Conservation (phyloP, 805 yeast species). For the Wickerhamomyces ciferrii region DNA sequence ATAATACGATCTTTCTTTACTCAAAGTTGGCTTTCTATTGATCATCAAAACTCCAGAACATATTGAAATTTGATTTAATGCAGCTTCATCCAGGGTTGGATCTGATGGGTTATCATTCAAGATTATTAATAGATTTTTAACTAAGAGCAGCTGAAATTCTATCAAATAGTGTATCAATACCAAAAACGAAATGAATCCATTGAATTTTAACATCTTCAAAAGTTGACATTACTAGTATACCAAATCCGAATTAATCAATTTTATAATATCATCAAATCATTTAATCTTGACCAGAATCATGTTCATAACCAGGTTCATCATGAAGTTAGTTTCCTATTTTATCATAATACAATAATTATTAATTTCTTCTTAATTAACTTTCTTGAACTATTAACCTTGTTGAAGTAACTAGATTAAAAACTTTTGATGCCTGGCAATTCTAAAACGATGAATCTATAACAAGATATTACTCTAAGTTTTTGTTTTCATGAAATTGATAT, state of each 20-base stretch:
- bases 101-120: background rate
- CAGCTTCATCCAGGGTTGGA: background rate
- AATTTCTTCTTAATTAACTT: no score
- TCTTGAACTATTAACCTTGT: no score
- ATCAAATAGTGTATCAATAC: slow-evolving; percentile 1
- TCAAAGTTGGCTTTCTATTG: background rate
- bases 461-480: no score
- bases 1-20: background rate
- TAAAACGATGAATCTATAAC: no score
- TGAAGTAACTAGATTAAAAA: no score
- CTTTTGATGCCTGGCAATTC: no score
- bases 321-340: no score
- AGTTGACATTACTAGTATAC: background rate
- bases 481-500: no score
- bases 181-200: background rate
- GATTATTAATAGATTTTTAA: background rate
- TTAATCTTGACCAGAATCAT: background rate
- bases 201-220: background rate
- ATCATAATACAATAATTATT: no score
- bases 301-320: no score
- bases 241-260: background rate
- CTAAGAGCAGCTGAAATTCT: background rate
- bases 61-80: no score
- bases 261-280: background rate
- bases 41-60: background rate